Evolutionary conservation across 805 yeast species (phyloP), one percentile per base, ranked within the genome.

Genomic region (Maudiozyma pseudohumilis): DNA sequence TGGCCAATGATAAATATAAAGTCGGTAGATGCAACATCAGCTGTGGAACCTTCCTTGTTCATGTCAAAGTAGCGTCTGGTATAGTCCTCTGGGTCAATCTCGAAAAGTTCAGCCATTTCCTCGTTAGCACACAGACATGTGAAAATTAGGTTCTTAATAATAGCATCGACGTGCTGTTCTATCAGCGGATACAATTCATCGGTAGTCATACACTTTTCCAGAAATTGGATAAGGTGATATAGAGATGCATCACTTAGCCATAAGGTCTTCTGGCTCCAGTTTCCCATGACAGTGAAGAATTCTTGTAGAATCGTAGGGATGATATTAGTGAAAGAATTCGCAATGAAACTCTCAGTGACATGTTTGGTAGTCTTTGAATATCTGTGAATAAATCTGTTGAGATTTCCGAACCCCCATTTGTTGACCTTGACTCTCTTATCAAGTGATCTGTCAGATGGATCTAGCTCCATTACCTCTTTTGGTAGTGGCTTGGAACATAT

Each of bases 321-420:
- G 48, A 81, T 72, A 26, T 70, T 71, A 9, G 55, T 52, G 36
- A 68, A 62, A 49, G 80, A 82, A 47, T 72, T 61, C 3, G 62
- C 59, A 20, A 76, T 68, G 55, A 83, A 86, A 12, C 67, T 73
- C 16, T 69, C 70, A 46, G 49, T 49, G 56, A 48, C 53, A 22
- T 45, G 38, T 60, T 65, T 61, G 45, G 43, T 77, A 53, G 35
- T 73, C 75, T 57, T 52, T n/a, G 54, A 40, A 54, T 75, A 87
- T 47, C 84, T 72, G 37, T 72, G 69, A 49, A 82, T 79, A 15
- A 87, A 63, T 47, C 89, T 72, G 49, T 71, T 72, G 36, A 88
- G 55, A 55, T 86, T 86, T 28, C 83, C 86, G 47, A 77, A 77
- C 4, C 89, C 77, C 97, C 98, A 89, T 59, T 92, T 92, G 64